Conservation (phyloP, 2,329 filamentous ascomycete genomes). For the Pseudogymnoascus sp. region DNA sequence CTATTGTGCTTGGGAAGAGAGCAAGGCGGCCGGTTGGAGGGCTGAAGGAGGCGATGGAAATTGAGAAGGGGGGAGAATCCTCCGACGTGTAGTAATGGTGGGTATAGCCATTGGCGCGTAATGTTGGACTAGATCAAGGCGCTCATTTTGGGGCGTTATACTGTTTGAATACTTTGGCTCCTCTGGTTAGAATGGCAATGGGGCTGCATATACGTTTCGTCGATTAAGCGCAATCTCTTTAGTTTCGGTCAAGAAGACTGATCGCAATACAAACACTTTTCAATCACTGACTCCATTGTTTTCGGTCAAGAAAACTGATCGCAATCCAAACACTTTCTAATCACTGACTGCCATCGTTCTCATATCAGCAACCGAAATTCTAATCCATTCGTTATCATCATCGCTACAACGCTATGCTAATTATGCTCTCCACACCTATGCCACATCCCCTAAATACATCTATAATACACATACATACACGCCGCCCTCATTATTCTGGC, state of each 20-base stretch:
- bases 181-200: not conserved
- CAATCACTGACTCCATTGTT: not conserved
- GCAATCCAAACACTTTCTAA: not conserved
- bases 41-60: conserved; percentile 8
- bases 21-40: conserved; percentile 14
- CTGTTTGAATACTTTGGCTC: not conserved
- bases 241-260: not conserved
- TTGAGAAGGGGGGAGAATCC: not conserved
- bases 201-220: not conserved
- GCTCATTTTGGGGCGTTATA: not conserved
- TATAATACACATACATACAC: not conserved
- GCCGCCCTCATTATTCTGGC: not conserved
- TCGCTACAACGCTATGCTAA: conserved; percentile 4
- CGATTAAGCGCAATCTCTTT: not conserved
- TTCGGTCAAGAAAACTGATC: not conserved
- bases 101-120: not conserved
- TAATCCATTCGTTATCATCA: conserved; percentile 6
- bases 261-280: not conserved
- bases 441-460: not conserved
- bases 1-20: conserved; percentile 21
- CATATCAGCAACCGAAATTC: not conserved
- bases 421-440: not conserved
- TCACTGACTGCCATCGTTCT: not conserved
- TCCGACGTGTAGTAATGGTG: not conserved
- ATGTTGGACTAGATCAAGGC: not conserved